Conservation (phyloP, 345 rosid genomes). For the Gossypium ekmanianum region DNA sequence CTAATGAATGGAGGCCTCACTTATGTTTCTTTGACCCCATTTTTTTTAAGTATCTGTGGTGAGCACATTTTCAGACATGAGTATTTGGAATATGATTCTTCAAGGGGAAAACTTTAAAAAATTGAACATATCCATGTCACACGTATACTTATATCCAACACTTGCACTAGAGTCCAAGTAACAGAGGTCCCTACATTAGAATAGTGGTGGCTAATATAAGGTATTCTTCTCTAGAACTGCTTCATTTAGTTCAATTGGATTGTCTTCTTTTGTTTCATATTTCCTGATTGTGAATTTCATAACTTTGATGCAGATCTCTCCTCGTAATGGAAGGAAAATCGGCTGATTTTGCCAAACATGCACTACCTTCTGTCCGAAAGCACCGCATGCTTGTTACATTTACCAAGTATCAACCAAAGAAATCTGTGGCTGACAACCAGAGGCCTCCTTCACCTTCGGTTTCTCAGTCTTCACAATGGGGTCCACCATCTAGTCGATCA, state of each 20-base stretch:
- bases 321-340: slow-evolving; percentile 73
- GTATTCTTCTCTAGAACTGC: no score
- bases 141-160: background rate
- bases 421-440: slow-evolving; percentile 32
- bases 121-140: background rate
- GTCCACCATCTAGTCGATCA: slow-evolving; percentile 51
- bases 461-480: slow-evolving; percentile 50
- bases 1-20: no score
- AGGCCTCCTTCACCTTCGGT: slow-evolving; percentile 29
- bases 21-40: no score
- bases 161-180: background rate
- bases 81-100: background rate
- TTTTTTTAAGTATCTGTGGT: background rate
- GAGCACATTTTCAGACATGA: background rate
- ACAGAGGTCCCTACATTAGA: no score
- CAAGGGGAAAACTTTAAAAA: background rate
- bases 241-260: background rate
- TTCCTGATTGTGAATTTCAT: slow-evolving; percentile 5
- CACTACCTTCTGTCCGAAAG: slow-evolving; percentile 57
- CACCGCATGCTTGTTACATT: slow-evolving; percentile 77
- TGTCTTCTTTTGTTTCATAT: background rate
- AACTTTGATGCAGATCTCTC: slow-evolving; percentile 47
- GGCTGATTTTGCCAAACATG: slow-evolving; percentile 69
- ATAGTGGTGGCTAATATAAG: no score
- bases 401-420: slow-evolving; percentile 55